Base-by-base conservation (phyloP, 2,329 filamentous ascomycete species). In the Fusarium multiceps region DNA sequence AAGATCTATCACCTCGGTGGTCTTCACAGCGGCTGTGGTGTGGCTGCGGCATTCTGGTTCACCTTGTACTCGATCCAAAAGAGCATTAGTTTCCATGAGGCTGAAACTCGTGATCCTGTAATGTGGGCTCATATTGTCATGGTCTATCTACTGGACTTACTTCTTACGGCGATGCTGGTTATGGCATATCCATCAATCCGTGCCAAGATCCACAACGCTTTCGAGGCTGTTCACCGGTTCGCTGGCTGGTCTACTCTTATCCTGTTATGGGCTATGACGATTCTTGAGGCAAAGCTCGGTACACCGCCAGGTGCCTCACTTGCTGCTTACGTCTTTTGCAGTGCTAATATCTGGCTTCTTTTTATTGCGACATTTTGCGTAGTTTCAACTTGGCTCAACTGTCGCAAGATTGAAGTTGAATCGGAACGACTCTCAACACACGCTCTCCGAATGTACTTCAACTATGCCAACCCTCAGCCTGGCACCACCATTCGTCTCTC, bases 371-470 rank as follows among this genome's bases (percentile, higher is more conserved):
- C 90, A 3, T 68, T 83, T 23, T 84, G 88, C 61, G 84, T 93
- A 57, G 79, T 90, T 43, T 87, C 89, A 51, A 90, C 92, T 6
- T 94, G 92, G 91, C 75, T 89, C 0, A 83, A 87, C 55, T 86
- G 93, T 20, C 87, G 90, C 41, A 88, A 87, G 66, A 86, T 91
- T 55, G 79, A 81, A 6, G 89, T 93, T 63, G 80, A 84, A 18
- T 82, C 89, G 4, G 88, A 92, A 72, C 79, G 83, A 7, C 86
- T 94, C 7, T 93, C 92, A 0, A 75, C 83, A 6, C 91, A 93
- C 78, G 92, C 91, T 20, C 80, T 91, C 25, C 86, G 89, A 27
- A 85, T 94, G n/a, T 86, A 90, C 75, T 90, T 93, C 71, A 80
- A 82, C 73, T 88, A 90, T 78, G 82, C 84, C 30, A 83, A 84